These are phyloP conservation scores for Macrolepiota albuminosa DNA, from an alignment of 768 basidiomycete species.

Conservation along the genomic window DNA sequence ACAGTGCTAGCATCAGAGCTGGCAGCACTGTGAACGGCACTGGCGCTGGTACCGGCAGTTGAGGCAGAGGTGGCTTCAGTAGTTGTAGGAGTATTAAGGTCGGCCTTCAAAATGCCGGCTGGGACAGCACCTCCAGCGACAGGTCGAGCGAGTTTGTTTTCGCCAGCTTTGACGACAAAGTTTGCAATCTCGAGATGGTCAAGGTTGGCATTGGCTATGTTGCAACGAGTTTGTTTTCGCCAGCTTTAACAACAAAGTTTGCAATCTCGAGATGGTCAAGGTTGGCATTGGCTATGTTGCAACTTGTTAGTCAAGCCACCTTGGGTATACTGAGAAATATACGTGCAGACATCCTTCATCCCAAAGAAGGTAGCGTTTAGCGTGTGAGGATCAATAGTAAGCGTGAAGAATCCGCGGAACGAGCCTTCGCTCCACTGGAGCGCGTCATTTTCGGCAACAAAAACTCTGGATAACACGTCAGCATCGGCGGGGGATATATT, in stretches of 20 bases:
- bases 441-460: neutral
- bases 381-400: neutral
- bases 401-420: constrained; percentile 1
- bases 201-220: neutral
- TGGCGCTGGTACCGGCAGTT: neutral
- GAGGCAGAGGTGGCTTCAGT: neutral
- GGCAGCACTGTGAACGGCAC: neutral
- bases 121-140: constrained; percentile 10
- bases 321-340: neutral
- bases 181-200: constrained; percentile 4
- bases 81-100: neutral
- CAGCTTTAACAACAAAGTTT: constrained; percentile 8
- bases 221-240: constrained; percentile 6
- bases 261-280: constrained; percentile 5
- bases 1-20: neutral
- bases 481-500: neutral
- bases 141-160: constrained; percentile 10
- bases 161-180: constrained; percentile 8
- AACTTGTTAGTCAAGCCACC: neutral
- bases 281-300: neutral
- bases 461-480: neutral
- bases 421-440: constrained; percentile 3
- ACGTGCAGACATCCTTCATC: neutral
- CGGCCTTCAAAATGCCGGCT: constrained; percentile 8
- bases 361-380: constrained; percentile 1